These are phyloP conservation scores for Starmerella tilneyi DNA, from an alignment of 805 yeast genomes.

Conservation along the genomic window DNA sequence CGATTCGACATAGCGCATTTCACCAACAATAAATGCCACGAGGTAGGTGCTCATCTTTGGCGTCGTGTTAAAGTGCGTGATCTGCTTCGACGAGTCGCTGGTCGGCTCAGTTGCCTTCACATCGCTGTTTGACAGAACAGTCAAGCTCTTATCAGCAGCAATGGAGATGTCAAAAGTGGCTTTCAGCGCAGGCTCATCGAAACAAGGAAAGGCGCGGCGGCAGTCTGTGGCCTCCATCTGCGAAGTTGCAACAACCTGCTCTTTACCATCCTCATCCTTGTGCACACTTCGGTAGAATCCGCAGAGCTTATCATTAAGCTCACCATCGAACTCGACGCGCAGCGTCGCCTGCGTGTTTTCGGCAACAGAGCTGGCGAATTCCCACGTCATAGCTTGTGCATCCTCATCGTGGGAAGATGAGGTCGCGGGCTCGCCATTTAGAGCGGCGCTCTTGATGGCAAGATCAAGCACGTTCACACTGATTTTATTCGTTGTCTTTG, in stretches of 20 bases:
- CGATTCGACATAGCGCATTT: slow-evolving; percentile 50
- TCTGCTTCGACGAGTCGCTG: slow-evolving; percentile 34
- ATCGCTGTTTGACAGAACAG: slow-evolving; percentile 62
- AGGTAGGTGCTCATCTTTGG: slow-evolving; percentile 65
- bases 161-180: slow-evolving; percentile 53
- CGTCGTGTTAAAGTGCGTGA: slow-evolving; percentile 49
- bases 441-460: slow-evolving; percentile 37
- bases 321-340: slow-evolving; percentile 45
- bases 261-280: slow-evolving; percentile 42
- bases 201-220: slow-evolving; percentile 67
- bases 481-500: slow-evolving; percentile 37
- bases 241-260: slow-evolving; percentile 51
- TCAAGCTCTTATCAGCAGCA: slow-evolving; percentile 42
- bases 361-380: slow-evolving; percentile 37
- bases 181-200: slow-evolving; percentile 62
- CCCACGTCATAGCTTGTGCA: slow-evolving; percentile 54
- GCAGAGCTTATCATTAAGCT: slow-evolving; percentile 57
- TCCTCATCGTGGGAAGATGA: slow-evolving; percentile 37
- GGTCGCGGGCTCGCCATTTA: slow-evolving; percentile 28
- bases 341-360: slow-evolving; percentile 45
- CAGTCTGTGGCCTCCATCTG: slow-evolving; percentile 73
- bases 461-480: slow-evolving; percentile 56
- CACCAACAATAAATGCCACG: slow-evolving; percentile 65
- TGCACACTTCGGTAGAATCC: slow-evolving; percentile 64
- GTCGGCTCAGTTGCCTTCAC: slow-evolving; percentile 35